Conservation (phyloP, 768 basidiomycete species). For the Rhodotorula taiwanensis region DNA sequence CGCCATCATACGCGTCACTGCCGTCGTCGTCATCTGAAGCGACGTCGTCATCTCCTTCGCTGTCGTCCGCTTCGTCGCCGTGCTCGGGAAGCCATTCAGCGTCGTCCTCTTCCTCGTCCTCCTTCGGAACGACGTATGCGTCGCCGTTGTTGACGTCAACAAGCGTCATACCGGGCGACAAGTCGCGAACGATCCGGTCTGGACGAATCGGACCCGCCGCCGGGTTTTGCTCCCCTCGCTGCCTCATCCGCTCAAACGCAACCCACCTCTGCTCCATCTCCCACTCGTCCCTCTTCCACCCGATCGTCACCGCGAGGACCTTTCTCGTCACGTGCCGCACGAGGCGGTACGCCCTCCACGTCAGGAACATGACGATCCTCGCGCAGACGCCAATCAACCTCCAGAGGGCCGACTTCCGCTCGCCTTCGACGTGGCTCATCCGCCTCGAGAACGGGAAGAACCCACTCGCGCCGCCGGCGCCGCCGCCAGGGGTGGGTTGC, state of each 20-base stretch:
- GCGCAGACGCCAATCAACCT: background rate
- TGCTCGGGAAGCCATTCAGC: too few relatives aligned
- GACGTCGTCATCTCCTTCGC: background rate
- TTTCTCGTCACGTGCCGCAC: background rate
- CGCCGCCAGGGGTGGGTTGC: background rate
- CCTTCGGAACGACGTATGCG: too few relatives aligned
- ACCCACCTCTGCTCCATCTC: background rate
- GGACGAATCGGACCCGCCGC: too few relatives aligned
- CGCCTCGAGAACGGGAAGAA: background rate
- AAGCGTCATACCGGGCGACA: too few relatives aligned
- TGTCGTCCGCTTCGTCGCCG: background rate
- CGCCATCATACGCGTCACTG: background rate
- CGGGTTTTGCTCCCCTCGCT: background rate
- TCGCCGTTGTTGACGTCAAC: too few relatives aligned
- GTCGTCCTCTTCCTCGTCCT: too few relatives aligned
- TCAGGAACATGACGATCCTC: conserved; percentile 1
- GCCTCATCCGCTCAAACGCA: background rate
- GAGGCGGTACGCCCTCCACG: background rate
- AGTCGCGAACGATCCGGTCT: too few relatives aligned
- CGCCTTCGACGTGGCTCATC: background rate
- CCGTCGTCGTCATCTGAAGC: background rate
- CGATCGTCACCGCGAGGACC: background rate
- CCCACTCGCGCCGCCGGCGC: background rate
- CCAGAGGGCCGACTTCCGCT: background rate
- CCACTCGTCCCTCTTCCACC: conserved; percentile 8